Evolutionary conservation across 2,329 filamentous ascomycete species (phyloP).

Genomic region (Rhynchosporium graminicola): DNA sequence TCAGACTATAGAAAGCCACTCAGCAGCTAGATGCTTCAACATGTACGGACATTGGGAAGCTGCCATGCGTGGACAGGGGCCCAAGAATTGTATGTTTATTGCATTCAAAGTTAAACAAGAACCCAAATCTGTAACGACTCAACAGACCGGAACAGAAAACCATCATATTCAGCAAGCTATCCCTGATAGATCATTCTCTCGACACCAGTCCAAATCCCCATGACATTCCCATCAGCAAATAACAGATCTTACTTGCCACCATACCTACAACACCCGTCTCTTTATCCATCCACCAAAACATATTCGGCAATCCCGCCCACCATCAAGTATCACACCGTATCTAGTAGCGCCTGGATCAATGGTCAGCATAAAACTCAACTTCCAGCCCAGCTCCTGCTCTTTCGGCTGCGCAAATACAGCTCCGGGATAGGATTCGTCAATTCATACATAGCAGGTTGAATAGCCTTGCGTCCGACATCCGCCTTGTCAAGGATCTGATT

Average conservation of each 20-base stretch:
- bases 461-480: constrained; percentile 49
- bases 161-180: not conserved
- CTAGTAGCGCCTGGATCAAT: constrained; percentile 49
- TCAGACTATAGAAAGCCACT: no score
- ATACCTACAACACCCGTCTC: constrained; percentile 59
- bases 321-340: constrained; percentile 51
- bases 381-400: constrained; percentile 65
- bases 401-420: constrained; percentile 48
- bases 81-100: no score
- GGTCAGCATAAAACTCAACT: constrained; percentile 58
- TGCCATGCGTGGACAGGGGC: no score
- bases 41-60: no score
- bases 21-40: no score
- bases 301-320: constrained; percentile 62
- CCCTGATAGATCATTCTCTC: constrained; percentile 18
- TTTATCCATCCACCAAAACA: constrained; percentile 64
- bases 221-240: constrained; percentile 41
- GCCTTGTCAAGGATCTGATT: constrained; percentile 62
- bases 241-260: constrained; percentile 53
- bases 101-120: no score
- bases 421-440: constrained; percentile 51
- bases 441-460: constrained; percentile 50
- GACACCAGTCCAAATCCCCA: constrained; percentile 16
- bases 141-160: not conserved
- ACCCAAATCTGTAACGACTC: no score